These are phyloP conservation scores for Podospora appendiculata DNA, from an alignment of 495 filamentous ascomycete genomes.

Conservation along the genomic window DNA sequence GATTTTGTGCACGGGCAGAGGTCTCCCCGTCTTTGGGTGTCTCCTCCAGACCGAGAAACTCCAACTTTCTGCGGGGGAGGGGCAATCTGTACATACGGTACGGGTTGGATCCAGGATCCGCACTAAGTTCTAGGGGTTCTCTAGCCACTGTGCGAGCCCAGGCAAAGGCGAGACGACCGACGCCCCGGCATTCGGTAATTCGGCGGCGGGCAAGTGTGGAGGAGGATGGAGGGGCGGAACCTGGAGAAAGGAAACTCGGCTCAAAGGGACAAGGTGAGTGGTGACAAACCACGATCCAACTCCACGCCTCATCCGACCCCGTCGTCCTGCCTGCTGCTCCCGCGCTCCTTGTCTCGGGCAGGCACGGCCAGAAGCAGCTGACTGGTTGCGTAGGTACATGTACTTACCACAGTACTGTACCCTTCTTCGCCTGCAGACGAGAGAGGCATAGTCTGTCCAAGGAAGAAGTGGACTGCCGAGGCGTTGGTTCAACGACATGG, in stretches of 20 bases:
- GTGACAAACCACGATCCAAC: background rate
- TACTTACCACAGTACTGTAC: too few relatives aligned
- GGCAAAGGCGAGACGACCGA: background rate
- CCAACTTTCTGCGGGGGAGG: slow-evolving; percentile 15
- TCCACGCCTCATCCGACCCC: too few relatives aligned
- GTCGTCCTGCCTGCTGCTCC: background rate
- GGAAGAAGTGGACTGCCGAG: too few relatives aligned
- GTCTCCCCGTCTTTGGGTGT: too few relatives aligned
- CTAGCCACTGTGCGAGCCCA: too few relatives aligned
- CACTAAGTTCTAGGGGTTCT: too few relatives aligned
- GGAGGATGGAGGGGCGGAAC: background rate
- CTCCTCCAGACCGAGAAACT: slow-evolving; percentile 1
- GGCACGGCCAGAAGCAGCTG: background rate
- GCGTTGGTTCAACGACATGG: too few relatives aligned
- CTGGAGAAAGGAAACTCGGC: slow-evolving; percentile 6
- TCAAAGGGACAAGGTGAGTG: slow-evolving; percentile 12
- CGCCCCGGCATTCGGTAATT: slow-evolving; percentile 22
- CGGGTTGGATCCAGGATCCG: too few relatives aligned
- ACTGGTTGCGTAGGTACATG: background rate
- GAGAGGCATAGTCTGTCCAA: too few relatives aligned
- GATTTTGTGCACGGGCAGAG: too few relatives aligned
- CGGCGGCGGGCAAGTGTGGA: slow-evolving; percentile 8
- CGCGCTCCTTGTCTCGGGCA: background rate
- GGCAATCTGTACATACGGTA: background rate
- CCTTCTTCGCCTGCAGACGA: too few relatives aligned